Percentiles rank a stretch among this genome's conserved stretches.
Conservation (phyloP, 805 yeast species). For the Wickerhamiella lipophila region DNA sequence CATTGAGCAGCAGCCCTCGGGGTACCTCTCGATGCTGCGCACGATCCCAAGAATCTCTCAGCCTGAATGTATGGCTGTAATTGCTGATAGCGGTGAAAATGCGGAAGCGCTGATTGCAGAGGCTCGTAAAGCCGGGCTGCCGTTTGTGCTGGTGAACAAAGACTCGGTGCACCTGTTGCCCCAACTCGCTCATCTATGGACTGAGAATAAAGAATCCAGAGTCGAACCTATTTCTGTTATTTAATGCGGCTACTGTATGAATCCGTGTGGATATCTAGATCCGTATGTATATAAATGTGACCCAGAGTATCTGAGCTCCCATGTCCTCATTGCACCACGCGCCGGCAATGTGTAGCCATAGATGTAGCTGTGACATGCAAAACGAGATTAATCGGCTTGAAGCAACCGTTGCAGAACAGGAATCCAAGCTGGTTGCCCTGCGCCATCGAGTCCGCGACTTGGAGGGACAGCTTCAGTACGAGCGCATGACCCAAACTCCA, state of each 20-base stretch:
- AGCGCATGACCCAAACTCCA: background rate
- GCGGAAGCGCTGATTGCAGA: conserved; percentile 1
- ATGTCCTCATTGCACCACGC: background rate
- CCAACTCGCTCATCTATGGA: background rate
- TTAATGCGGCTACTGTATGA: no score
- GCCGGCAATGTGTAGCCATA: background rate
- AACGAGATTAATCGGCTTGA: background rate
- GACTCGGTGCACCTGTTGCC: conserved; percentile 4
- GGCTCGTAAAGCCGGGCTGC: background rate
- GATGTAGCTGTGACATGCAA: background rate
- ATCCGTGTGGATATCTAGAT: no score
- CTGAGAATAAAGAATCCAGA: background rate
- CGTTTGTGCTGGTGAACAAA: conserved; percentile 2
- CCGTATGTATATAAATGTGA: background rate
- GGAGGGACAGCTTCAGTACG: background rate
- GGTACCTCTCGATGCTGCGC: conserved; percentile 12
- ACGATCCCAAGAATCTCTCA: background rate
- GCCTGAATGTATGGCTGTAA: background rate
- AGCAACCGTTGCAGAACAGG: background rate
- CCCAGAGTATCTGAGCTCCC: background rate
- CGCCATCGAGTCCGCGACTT: background rate
- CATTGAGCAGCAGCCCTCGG: conserved; percentile 17
- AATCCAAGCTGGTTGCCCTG: background rate
- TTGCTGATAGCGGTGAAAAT: conserved; percentile 2
- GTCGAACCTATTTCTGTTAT: background rate